Evolutionary conservation across 139 green algal species (phyloP), one percentile per base, ranked within the genome.

Genomic region (Trebouxia sp.): DNA sequence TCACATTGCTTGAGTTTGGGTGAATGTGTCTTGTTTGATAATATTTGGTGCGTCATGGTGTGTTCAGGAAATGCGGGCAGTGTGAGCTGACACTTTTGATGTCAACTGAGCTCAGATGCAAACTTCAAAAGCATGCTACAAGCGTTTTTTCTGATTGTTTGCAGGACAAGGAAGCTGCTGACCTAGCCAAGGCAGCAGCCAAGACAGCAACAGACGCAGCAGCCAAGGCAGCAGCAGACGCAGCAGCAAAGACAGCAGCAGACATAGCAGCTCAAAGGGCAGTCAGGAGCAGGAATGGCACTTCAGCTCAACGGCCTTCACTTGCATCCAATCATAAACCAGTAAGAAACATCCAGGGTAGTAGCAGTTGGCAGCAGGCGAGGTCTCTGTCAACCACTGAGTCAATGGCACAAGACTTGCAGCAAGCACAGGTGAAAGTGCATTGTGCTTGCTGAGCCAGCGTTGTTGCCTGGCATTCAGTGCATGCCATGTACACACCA

Each of bases 141-240:
- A n/a, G n/a, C n/a, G 3, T 53, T 53, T 14, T 5, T 53, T 28
- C 8, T n/a, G n/a, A n/a, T 9, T 72, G 32, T 5, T 12, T 43
- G 7, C 62, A 72, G 62, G 62, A 72, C 6, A 72, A 45, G 62
- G 62, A 72, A 45, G 62, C 62, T n/a, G n/a, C n/a, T n/a, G n/a
- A n/a, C n/a, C n/a, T n/a, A n/a, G n/a, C n/a, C n/a, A n/a, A n/a
- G n/a, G 28, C 9, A 72, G 15, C n/a, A 45, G 62, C 10, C 12
- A 12, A 24, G 5, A n/a, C 32, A 72, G 32, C 24, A 43, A 35
- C 62, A 72, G 37, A 35, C 1, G 22, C 58, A 69, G 30, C 58
- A n/a, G 22, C 30, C 62, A 53, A 26, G 47, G 15, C 62, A 72
- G 62, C 32, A 42, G 1, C 20, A 22, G 3, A 32, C 1, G 28